Conservation (phyloP, 2,329 filamentous ascomycete species). For the Paraconiothyrium sp. region DNA sequence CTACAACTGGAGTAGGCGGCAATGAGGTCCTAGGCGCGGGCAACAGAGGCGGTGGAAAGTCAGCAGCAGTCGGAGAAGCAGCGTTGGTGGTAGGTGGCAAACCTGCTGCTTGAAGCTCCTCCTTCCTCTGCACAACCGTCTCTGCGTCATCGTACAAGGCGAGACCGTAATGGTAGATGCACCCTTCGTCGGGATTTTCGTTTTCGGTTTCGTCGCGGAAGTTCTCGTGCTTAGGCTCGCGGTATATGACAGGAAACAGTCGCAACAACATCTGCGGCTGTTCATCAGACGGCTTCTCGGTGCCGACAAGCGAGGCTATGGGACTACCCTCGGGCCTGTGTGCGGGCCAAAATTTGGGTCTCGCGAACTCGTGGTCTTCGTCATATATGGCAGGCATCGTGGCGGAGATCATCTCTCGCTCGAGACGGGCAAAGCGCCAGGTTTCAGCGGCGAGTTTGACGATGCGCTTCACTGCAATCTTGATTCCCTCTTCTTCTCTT, state of each 20-base stretch:
- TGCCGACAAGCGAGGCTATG: conserved; percentile 39
- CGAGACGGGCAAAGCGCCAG: conserved; percentile 66
- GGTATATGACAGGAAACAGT: conserved; percentile 62
- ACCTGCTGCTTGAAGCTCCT: conserved; percentile 51
- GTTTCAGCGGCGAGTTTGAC: conserved; percentile 68
- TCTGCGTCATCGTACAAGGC: conserved; percentile 60
- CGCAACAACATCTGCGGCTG: conserved; percentile 58
- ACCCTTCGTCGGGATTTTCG: conserved; percentile 56
- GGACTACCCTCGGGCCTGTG: conserved; percentile 44
- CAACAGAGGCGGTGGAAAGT: conserved; percentile 50
- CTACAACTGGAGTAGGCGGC: conserved; percentile 32
- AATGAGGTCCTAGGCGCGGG: conserved; percentile 42
- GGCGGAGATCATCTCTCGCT: conserved; percentile 64
- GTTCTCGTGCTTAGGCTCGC: conserved; percentile 60
- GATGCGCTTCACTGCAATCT: conserved; percentile 62
- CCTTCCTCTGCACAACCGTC: conserved; percentile 41
- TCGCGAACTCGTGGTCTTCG: conserved; percentile 43
- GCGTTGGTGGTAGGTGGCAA: conserved; percentile 46
- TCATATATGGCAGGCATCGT: conserved; percentile 55
- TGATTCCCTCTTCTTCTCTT: conserved; percentile 60
- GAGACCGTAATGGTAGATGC: conserved; percentile 60
- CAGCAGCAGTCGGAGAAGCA: conserved; percentile 49
- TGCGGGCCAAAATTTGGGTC: conserved; percentile 47
- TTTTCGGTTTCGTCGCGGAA: conserved; percentile 50
- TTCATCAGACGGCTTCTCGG: conserved; percentile 35